A percentile compares a stretch with the other conserved stretches of the same genome.
Conservation (phyloP, 192 early-diverging fungal species). For the Podila verticillata region DNA sequence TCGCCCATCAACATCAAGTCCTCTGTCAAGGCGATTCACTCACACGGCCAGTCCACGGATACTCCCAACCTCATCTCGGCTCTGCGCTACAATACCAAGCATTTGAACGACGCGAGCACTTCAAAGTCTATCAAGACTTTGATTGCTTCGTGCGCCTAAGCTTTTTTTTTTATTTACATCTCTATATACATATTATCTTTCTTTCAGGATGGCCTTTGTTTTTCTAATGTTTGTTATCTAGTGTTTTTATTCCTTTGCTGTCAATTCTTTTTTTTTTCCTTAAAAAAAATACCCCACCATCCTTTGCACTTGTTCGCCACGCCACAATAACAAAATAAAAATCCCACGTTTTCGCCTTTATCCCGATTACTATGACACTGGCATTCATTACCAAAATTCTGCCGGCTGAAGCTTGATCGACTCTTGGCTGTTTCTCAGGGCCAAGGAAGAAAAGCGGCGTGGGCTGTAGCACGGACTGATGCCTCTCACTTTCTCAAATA, state of each 20-base stretch:
- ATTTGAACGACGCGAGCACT: constrained; percentile 82
- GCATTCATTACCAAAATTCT: no score
- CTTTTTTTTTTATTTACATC: constrained; percentile 5
- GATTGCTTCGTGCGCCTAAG: constrained; percentile 42
- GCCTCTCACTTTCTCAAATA: no score
- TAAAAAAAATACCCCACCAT: constrained; percentile 6
- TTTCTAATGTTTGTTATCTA: constrained; percentile 2
- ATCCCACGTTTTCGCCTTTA: constrained; percentile 1
- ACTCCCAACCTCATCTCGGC: constrained; percentile 75
- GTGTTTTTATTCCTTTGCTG: not conserved
- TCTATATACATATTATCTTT: not conserved
- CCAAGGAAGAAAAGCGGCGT: no score
- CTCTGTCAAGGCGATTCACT: constrained; percentile 74
- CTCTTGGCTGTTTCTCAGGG: no score
- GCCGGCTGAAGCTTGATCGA: no score
- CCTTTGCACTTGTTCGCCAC: not conserved
- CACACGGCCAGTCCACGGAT: constrained; percentile 61
- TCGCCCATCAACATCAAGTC: constrained; percentile 82
- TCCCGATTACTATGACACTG: no score
- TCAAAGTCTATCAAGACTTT: constrained; percentile 73
- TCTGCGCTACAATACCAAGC: constrained; percentile 79
- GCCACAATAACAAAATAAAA: constrained; percentile 1
- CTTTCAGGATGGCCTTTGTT: not conserved
- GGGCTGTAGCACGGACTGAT: no score
- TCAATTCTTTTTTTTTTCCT: constrained; percentile 2